Conservation (phyloP, 495 filamentous ascomycete species). For the Aspergillus taichungensis region DNA sequence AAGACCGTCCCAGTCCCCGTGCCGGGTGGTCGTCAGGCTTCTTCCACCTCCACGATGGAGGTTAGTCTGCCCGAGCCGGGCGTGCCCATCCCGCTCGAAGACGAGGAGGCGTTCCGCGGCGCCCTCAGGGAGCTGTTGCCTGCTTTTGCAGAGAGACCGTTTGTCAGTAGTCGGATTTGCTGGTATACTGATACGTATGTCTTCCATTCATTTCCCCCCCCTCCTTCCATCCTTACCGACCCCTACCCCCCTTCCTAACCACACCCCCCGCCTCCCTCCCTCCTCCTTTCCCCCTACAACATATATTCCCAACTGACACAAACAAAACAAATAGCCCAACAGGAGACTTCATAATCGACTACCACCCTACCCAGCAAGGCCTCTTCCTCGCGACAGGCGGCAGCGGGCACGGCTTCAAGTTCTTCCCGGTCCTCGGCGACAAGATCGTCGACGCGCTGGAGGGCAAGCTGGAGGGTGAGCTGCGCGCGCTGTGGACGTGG, state of each 20-base stretch:
- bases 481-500: conserved; percentile 65
- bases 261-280: neutral
- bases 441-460: conserved; percentile 62
- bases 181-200: conserved; percentile 79
- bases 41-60: conserved; percentile 21
- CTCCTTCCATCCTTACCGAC: neutral
- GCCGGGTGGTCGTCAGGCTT: conserved; percentile 9
- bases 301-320: neutral
- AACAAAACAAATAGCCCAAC: conserved; percentile 35
- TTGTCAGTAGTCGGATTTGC: conserved; percentile 64
- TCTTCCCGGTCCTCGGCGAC: conserved; percentile 76
- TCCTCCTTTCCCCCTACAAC: neutral
- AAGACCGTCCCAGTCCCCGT: conserved; percentile 37
- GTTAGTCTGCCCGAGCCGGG: conserved; percentile 32
- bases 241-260: no score
- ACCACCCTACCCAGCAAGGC: conserved; percentile 56
- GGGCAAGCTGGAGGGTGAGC: conserved; percentile 45
- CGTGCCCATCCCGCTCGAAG: conserved; percentile 48
- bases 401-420: conserved; percentile 84
- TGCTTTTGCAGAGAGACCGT: conserved; percentile 52
- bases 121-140: conserved; percentile 58
- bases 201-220: neutral
- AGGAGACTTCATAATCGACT: conserved; percentile 72
- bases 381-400: conserved; percentile 80
- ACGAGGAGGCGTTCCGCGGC: conserved; percentile 48